Conservation (phyloP, 1,284 basidiomycete genomes). For the Gomphus bonarii region DNA sequence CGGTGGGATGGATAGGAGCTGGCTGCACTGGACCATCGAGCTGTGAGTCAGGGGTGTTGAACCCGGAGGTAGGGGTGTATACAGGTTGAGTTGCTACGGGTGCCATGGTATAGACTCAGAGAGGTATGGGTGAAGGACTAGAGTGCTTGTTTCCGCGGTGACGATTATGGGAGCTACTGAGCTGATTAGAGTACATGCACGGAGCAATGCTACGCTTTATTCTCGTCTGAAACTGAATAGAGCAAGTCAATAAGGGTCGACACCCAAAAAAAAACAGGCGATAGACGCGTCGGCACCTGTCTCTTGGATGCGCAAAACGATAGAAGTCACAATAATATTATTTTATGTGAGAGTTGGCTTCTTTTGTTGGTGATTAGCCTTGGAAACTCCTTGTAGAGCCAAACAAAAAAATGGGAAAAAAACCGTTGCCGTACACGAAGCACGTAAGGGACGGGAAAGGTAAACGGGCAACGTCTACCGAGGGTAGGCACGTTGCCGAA, state of each 20-base stretch:
- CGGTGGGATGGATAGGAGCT: conserved; percentile 71
- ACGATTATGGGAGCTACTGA: conserved; percentile 69
- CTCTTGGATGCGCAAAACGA: background rate
- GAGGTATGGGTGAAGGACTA: conserved; percentile 44
- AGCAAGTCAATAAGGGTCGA: background rate
- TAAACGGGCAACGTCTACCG: background rate
- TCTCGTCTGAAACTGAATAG: background rate
- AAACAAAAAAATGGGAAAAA: background rate
- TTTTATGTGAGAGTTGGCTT: background rate
- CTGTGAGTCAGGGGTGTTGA: conserved; percentile 55
- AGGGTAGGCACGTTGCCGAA: background rate
- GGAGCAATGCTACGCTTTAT: background rate
- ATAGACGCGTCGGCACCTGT: background rate
- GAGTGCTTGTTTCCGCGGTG: conserved; percentile 70
- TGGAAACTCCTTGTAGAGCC: background rate
- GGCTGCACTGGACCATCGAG: conserved; percentile 44
- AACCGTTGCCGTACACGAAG: background rate
- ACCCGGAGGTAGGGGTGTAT: conserved; percentile 44
- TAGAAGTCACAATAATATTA: background rate
- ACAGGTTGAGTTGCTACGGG: conserved; percentile 25
- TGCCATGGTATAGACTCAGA: conserved; percentile 44
- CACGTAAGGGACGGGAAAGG: background rate
- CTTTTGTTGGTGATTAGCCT: background rate
- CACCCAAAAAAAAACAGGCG: background rate
- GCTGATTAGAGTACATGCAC: conserved; percentile 85